These are phyloP conservation scores for Entomophthora muscae DNA, from an alignment of 371 early-diverging fungal species.

Conservation along the genomic window DNA sequence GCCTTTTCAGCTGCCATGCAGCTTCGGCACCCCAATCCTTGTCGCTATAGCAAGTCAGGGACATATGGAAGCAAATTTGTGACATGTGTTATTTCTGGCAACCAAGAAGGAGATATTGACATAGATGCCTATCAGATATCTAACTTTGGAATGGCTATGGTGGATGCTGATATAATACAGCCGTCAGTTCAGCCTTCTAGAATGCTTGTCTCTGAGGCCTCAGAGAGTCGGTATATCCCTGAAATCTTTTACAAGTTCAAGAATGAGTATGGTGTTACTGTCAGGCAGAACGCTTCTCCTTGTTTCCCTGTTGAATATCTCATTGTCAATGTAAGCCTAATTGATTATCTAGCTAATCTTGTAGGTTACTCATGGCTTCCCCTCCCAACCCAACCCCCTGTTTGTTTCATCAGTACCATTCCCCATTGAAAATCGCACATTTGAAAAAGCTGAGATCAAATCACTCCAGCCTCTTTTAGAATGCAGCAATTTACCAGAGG, in stretches of 20 bases:
- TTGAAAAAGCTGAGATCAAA: not conserved
- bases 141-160: conserved; percentile 77
- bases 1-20: conserved; percentile 85
- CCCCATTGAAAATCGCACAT: conserved; percentile 54
- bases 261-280: conserved; percentile 80
- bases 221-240: conserved; percentile 71
- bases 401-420: conserved; percentile 42
- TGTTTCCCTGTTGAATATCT: conserved; percentile 94
- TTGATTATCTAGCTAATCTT: conserved; percentile 1
- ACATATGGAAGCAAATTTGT: conserved; percentile 84
- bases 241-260: conserved; percentile 90
- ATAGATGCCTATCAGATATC: conserved; percentile 86
- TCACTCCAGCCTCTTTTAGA: conserved; percentile 14
- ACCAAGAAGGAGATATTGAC: conserved; percentile 64
- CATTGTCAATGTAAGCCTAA: conserved; percentile 62
- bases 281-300: conserved; percentile 72
- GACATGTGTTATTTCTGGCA: conserved; percentile 81
- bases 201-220: conserved; percentile 71
- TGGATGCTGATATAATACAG: conserved; percentile 80
- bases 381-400: conserved; percentile 51
- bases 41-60: conserved; percentile 52
- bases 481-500: conserved; percentile 8
- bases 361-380: conserved; percentile 89
- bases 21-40: conserved; percentile 45
- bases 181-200: conserved; percentile 73